These are phyloP conservation scores for Oenanthe sinensis DNA, from an alignment of 129 eudicot genomes.

Conservation along the genomic window DNA sequence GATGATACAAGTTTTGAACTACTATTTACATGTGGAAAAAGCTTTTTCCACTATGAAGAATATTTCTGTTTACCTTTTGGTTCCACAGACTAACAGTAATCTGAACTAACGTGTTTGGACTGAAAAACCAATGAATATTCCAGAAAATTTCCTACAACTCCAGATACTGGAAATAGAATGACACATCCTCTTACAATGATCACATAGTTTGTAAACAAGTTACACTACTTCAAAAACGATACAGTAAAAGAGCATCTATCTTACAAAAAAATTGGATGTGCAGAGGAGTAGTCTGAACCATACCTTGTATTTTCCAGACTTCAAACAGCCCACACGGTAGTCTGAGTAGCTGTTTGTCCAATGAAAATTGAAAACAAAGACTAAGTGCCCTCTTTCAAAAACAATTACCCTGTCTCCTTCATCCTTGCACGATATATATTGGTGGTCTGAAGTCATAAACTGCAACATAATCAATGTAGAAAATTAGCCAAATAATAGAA, in stretches of 20 bases:
- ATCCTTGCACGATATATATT: conserved; percentile 78
- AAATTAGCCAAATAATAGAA: background rate
- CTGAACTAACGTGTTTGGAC: background rate
- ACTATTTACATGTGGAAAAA: background rate
- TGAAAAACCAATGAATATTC: background rate
- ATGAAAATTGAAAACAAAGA: conserved; percentile 88
- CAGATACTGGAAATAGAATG: background rate
- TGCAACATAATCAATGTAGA: conserved; percentile 29
- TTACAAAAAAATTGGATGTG: background rate
- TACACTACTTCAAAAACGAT: background rate
- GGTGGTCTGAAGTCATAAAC: conserved; percentile 96
- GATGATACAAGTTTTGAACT: background rate
- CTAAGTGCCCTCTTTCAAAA: conserved; percentile 84
- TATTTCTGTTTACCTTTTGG: background rate
- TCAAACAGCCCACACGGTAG: conserved; percentile 75
- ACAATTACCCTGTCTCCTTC: conserved; percentile 81
- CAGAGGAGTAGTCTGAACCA: background rate
- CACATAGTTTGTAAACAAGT: background rate
- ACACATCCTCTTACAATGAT: background rate
- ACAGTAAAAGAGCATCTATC: background rate
- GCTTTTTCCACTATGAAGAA: background rate
- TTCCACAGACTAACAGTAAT: background rate
- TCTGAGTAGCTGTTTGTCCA: conserved; percentile 88
- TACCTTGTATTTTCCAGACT: conserved; percentile 97
- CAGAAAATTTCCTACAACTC: background rate